Base-by-base conservation (phyloP, 2,329 filamentous ascomycete genomes). In the Diaporthe citriasiana region DNA sequence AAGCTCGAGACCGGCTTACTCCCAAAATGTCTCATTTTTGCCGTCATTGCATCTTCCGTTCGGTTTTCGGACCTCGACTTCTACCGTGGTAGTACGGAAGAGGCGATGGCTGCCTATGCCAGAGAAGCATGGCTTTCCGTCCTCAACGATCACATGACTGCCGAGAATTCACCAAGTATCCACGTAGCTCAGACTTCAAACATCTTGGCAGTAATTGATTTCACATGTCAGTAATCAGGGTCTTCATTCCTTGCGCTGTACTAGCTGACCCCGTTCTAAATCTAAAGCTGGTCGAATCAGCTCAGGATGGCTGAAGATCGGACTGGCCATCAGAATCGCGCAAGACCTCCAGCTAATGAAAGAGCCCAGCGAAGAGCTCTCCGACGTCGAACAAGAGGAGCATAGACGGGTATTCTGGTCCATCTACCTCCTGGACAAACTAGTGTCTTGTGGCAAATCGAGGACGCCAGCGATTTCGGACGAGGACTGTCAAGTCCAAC, bases 101-200 rank as follows among this genome's bases (percentile, higher is more conserved):
- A 63, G 57, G 57, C 57, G n/a, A 17, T 8, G 9, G 25, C 40
- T 22, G 59, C 59, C 9, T 63, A 47, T 15, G 59, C 59, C 0
- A 63, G 59, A n/a, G 59, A 63, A 19, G 59, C 59, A 30, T 63
- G 57, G 57, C 57, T 63, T 30, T 42, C 38, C 8, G 57, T 63
- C 25, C 57, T 63, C 5, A 63, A 63, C 15, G 57, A 63, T 40
- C 57, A 63, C 40, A 45, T 63, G 57, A 63, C 38, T 12, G 38
- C 38, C 15, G 57, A 63, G 17, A 63, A 63, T 7, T 63, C 57
- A 12, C 57, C 57, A 19, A 45, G 57, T 30, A 15, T 63, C 4
- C 57, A 63, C 57, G 57, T 63, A 9, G 57, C 57, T 45, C 57
- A 63, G 25, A 63, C 57, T 4, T 22, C 38, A 45, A 63, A 63